Conservation (phyloP, 257 asterid species). For the Ocimum tenuiflorum region DNA sequence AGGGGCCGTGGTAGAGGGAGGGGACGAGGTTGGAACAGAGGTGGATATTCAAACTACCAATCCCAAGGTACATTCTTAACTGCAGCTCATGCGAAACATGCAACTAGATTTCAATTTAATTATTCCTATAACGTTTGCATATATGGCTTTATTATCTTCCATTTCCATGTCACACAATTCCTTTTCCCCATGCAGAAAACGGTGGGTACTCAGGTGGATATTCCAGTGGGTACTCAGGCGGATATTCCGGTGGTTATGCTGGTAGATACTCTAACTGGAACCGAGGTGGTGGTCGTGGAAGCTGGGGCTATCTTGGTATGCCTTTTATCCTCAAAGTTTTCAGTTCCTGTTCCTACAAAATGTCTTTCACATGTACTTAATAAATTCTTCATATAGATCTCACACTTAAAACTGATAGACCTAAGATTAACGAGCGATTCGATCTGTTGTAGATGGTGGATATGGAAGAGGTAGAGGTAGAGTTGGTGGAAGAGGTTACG, state of each 20-base stretch:
- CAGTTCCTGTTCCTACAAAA: too few species aligned
- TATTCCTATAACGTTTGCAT: neutral
- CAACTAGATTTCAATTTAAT: neutral
- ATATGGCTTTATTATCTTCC: neutral
- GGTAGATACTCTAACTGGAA: constrained; percentile 23
- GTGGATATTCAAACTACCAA: constrained; percentile 61
- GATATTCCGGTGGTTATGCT: constrained; percentile 10
- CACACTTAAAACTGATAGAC: neutral
- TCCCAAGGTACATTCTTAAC: constrained; percentile 18
- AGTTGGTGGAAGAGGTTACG: constrained; percentile 52
- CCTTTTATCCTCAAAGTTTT: neutral
- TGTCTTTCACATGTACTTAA: neutral
- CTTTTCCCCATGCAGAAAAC: constrained; percentile 28
- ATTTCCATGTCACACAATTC: neutral
- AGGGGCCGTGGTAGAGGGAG: constrained; percentile 90
- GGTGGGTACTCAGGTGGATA: constrained; percentile 30
- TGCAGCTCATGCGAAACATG: neutral
- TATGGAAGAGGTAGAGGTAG: constrained; percentile 73
- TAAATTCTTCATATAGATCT: neutral
- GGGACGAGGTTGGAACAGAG: constrained; percentile 86
- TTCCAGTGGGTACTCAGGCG: constrained; percentile 17
- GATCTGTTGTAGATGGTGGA: constrained; percentile 45
- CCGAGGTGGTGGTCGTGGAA: constrained; percentile 40
- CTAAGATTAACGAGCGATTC: neutral
- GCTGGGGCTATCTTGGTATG: constrained; percentile 58